Conservation (phyloP, 2,329 filamentous ascomycete species). For the Botrytis hyacinthi region DNA sequence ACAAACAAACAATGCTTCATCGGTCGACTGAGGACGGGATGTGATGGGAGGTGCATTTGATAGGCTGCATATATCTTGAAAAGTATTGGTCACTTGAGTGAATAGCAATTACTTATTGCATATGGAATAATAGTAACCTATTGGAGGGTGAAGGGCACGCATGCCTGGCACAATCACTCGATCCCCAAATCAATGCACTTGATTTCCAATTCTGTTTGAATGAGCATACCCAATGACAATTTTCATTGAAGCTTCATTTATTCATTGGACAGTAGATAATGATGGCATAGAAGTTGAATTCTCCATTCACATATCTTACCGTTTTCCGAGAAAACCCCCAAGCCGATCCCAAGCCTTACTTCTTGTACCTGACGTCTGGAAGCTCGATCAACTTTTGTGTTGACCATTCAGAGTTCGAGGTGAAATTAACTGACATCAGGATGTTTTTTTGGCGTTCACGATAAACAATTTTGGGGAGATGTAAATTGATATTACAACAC, state of each 20-base stretch:
- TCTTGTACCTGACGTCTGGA: conserved; percentile 21
- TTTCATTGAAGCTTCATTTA: conserved; percentile 6
- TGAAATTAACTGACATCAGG: background rate
- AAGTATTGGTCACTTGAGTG: background rate
- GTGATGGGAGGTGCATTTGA: conserved; percentile 14
- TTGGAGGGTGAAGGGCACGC: conserved; percentile 7
- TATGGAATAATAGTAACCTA: conserved; percentile 10
- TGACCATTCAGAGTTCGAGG: conserved; percentile 12
- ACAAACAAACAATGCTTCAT: background rate
- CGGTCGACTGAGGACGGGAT: background rate
- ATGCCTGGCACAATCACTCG: background rate
- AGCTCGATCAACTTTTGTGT: background rate
- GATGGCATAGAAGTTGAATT: background rate
- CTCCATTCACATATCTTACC: conserved; percentile 19
- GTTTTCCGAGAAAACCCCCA: conserved; percentile 4
- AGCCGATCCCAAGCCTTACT: conserved; percentile 11
- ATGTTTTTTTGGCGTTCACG: background rate
- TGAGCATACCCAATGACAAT: conserved; percentile 7
- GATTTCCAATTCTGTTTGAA: background rate
- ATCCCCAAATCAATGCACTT: conserved; percentile 18
- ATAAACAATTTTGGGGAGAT: background rate
- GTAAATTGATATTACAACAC: background rate
- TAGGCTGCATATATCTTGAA: conserved; percentile 5
- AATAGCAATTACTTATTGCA: conserved; percentile 4
- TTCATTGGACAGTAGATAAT: conserved; percentile 11